Conservation (phyloP, 2,329 filamentous ascomycete species). For the Apiospora marii region DNA sequence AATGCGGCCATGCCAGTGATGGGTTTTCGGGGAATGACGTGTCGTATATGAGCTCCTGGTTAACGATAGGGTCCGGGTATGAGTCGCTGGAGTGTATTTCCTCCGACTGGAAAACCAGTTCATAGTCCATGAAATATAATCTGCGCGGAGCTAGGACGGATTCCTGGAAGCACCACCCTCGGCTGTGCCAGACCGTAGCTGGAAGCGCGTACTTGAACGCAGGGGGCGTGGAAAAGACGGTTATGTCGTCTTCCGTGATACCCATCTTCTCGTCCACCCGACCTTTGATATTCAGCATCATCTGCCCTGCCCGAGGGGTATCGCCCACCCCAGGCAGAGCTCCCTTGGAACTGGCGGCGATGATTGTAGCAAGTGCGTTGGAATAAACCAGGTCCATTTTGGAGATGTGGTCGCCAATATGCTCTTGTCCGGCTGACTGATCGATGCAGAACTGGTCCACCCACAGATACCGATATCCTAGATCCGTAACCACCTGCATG, state of each 20-base stretch:
- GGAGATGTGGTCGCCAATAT: slow-evolving; percentile 20
- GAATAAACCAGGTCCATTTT: slow-evolving; percentile 28
- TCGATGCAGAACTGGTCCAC: slow-evolving; percentile 28
- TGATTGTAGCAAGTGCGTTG: slow-evolving; percentile 23
- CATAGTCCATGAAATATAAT: slow-evolving; percentile 26
- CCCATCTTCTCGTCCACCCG: not conserved
- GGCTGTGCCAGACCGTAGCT: slow-evolving; percentile 20
- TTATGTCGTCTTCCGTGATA: not conserved
- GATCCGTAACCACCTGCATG: slow-evolving; percentile 15
- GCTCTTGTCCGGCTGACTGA: not conserved
- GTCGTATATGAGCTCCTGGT: not conserved
- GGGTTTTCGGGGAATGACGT: not conserved
- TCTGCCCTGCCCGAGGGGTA: not conserved
- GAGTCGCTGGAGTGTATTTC: slow-evolving; percentile 14
- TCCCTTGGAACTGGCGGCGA: slow-evolving; percentile 26
- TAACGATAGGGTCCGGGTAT: slow-evolving; percentile 19
- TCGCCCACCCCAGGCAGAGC: slow-evolving; percentile 16
- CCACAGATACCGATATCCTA: slow-evolving; percentile 26
- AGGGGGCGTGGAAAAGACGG: slow-evolving; percentile 20
- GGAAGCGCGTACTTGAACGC: not conserved
- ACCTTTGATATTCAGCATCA: not conserved
- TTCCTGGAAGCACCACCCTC: slow-evolving; percentile 31
- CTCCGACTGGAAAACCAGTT: slow-evolving; percentile 10
- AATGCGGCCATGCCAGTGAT: not conserved
- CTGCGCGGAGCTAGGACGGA: slow-evolving; percentile 7